Evolutionary conservation across 108 stramenopile species (phyloP).

Genomic region (Cyclotella kingstonii): DNA sequence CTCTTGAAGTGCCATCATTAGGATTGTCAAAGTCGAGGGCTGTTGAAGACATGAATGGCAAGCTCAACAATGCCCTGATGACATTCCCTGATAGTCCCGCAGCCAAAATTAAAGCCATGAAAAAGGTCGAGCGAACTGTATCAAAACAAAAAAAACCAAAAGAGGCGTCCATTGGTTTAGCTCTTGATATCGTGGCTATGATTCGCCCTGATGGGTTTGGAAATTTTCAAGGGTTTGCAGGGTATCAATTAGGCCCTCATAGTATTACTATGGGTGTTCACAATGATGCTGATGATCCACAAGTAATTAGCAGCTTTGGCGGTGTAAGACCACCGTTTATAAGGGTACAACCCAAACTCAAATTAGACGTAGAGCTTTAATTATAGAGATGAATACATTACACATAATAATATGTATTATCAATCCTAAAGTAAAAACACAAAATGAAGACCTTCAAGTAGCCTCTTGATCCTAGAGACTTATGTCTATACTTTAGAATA

Average conservation of each 20-base stretch:
- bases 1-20: constrained; percentile 70
- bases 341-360: constrained; percentile 84
- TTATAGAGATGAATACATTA: no score
- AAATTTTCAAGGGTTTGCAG: constrained; percentile 84
- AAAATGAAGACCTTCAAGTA: no score
- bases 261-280: constrained; percentile 80
- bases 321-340: constrained; percentile 85
- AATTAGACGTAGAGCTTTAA: constrained; percentile 84
- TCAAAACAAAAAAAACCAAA: constrained; percentile 70
- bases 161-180: constrained; percentile 62
- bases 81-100: constrained; percentile 75
- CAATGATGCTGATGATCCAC: constrained; percentile 90
- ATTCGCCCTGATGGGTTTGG: constrained; percentile 89
- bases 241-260: constrained; percentile 78
- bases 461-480: no score
- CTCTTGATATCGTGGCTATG: constrained; percentile 79
- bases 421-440: no score
- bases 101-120: constrained; percentile 65
- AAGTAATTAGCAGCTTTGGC: constrained; percentile 78
- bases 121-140: constrained; percentile 52
- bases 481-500: no score
- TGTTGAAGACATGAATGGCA: constrained; percentile 60
- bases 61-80: constrained; percentile 60
- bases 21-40: constrained; percentile 67
- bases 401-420: no score